Base-by-base conservation (phyloP, 208 protist genomes). In the Crithidia expoeki region DNA sequence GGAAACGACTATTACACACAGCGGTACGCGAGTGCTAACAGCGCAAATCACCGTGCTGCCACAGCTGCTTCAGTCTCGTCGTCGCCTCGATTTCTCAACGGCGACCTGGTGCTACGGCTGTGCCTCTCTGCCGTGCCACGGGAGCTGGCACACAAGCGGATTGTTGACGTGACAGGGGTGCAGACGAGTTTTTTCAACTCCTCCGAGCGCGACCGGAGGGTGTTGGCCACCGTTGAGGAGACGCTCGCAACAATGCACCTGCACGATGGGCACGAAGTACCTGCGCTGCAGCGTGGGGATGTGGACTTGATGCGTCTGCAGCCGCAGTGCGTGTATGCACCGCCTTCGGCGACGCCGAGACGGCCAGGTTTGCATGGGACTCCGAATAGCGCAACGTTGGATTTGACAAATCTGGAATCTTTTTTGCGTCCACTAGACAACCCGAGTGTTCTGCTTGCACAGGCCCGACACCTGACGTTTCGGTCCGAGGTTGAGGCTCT, bases 1-100 rank as follows among this genome's bases (percentile, higher is more conserved):
- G 89, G 89, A 7, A 94, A 92, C 68, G 69, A 71, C 30, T 94
- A 94, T 76, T 94, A 94, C 61, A 76, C 87, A 28, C 52, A 73
- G 44, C 84, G 89, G 4, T 94, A 86, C 62, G 63, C 42, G n/a
- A 36, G 38, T 11, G 50, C 47, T 6, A n/a, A 23, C 34, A 55
- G 4, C 61, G 36, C 25, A 4, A 17, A 21, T 32, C 56, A 28
- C 12, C 32, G 55, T 21, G 19, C 36, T 25, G 28, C n/a, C n/a
- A n/a, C n/a, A n/a, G n/a, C 9, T 27, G 30, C 32, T 4, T n/a
- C 34, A 5, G 21, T 62, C 33, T 32, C 42, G 25, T 27, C 59
- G 17, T 16, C 56, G 32, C 47, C 16, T 21, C 49, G 44, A 16
- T 74, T 77, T 40, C 25, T 66, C 23, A 66, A 23, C 33, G 72